Conservation (phyloP, 768 basidiomycete species). For the Panaeolus papilionaceus region DNA sequence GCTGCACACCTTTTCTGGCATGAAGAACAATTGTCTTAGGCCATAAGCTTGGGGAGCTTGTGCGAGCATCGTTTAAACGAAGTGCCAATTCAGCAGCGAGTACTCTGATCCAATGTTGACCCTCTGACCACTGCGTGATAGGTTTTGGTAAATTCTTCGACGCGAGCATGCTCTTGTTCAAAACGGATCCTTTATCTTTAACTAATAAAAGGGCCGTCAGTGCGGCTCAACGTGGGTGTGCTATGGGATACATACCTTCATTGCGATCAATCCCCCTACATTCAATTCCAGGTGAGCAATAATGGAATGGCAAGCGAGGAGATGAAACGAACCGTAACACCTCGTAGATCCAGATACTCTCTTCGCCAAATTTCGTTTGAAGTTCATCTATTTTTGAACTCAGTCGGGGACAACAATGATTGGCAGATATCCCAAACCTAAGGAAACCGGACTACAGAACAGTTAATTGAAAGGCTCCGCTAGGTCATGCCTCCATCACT, state of each 20-base stretch:
- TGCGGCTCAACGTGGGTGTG: background rate
- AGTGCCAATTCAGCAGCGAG: constrained; percentile 90
- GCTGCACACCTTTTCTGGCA: constrained; percentile 65
- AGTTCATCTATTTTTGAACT: constrained; percentile 62
- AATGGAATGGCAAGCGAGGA: constrained; percentile 11
- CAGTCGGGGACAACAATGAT: constrained; percentile 7
- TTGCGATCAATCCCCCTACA: constrained; percentile 83
- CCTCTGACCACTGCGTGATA: constrained; percentile 75
- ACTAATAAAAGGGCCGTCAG: constrained; percentile 52
- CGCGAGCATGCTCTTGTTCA: constrained; percentile 93
- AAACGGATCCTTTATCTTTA: constrained; percentile 73
- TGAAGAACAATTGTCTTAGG: constrained; percentile 90
- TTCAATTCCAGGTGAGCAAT: constrained; percentile 16
- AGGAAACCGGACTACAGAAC: constrained; percentile 6
- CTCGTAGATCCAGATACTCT: constrained; percentile 92
- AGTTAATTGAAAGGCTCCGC: constrained; percentile 16
- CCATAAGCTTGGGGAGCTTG: constrained; percentile 78
- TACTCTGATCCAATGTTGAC: constrained; percentile 90
- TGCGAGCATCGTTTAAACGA: constrained; percentile 82
- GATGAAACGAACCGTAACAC: constrained; percentile 69
- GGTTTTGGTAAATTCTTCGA: constrained; percentile 92
- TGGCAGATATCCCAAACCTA: constrained; percentile 50
- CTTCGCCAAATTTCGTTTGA: constrained; percentile 82
- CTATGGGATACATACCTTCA: constrained; percentile 62
- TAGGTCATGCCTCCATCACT: constrained; percentile 34